phyloP scores from a whole-genome alignment of 257 asterid species.

The Henckelia pumila region DNA sequence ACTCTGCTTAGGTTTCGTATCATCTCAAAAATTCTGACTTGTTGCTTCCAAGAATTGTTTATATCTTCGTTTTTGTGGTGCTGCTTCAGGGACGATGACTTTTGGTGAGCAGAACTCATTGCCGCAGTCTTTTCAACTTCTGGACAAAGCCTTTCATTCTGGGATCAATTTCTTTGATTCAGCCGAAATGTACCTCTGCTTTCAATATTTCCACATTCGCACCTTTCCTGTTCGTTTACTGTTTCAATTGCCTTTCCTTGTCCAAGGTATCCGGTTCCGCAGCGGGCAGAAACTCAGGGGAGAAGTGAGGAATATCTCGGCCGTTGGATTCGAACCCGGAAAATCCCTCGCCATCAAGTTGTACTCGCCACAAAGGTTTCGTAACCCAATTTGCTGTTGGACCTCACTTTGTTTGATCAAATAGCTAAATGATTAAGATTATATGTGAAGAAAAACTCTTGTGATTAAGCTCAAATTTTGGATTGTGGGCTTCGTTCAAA shows the following conservation, averaged over 20 bases:
- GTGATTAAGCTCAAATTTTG: neutral
- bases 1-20: slow-evolving; percentile 64
- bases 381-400: too few relatives aligned
- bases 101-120: slow-evolving; percentile 79
- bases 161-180: slow-evolving; percentile 88
- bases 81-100: slow-evolving; percentile 69
- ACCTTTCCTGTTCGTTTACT: neutral
- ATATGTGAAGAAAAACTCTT: neutral
- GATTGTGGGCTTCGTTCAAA: neutral
- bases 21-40: too few relatives aligned
- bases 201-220: neutral
- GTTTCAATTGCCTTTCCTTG: neutral
- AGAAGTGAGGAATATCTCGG: slow-evolving; percentile 78
- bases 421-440: neutral
- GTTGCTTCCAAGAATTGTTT: neutral
- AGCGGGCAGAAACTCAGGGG: slow-evolving; percentile 45
- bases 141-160: slow-evolving; percentile 68
- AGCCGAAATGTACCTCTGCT: slow-evolving; percentile 64
- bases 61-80: neutral
- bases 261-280: slow-evolving; percentile 49
- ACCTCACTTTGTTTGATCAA: too few relatives aligned
- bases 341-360: slow-evolving; percentile 57
- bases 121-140: slow-evolving; percentile 58
- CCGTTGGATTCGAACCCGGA: slow-evolving; percentile 47
- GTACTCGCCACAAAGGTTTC: slow-evolving; percentile 81